These are phyloP conservation scores for Verbena officinalis DNA, from an alignment of 257 asterid genomes.

Conservation along the genomic window DNA sequence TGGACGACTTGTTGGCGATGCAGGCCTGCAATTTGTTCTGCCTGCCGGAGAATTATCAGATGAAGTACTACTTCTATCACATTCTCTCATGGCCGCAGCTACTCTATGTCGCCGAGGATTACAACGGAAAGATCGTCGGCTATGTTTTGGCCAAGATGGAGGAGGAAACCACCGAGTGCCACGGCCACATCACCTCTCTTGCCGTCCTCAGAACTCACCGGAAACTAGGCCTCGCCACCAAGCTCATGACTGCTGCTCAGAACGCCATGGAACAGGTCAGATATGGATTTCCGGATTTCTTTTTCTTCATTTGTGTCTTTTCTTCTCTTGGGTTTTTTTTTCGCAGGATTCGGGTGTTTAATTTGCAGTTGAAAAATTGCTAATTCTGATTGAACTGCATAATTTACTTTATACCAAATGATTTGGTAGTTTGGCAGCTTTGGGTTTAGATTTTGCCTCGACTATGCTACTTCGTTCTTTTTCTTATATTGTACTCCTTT, in stretches of 20 bases:
- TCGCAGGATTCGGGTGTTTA: background rate
- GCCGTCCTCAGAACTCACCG: constrained; percentile 99
- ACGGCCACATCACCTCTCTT: constrained; percentile 97
- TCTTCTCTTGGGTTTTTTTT: background rate
- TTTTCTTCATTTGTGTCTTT: background rate
- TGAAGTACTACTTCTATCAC: constrained; percentile 96
- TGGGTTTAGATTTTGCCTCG: constrained; percentile 1
- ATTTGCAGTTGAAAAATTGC: background rate
- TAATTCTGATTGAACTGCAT: background rate
- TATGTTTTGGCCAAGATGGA: constrained; percentile 98
- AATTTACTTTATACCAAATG: background rate
- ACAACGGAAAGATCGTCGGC: constrained; percentile 94
- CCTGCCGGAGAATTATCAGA: constrained; percentile 96
- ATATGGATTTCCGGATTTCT: constrained; percentile 1
- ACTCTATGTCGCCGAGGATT: constrained; percentile 96
- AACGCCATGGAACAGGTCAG: constrained; percentile 94
- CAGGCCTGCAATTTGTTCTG: constrained; percentile 93
- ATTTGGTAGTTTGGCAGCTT: constrained; percentile 1
- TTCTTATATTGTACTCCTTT: background rate
- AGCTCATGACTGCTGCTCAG: constrained; percentile 99
- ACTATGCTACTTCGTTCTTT: background rate
- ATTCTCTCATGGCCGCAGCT: constrained; percentile 99
- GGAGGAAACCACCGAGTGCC: constrained; percentile 93
- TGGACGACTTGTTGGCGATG: constrained; percentile 91
- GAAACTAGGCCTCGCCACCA: constrained; percentile 92